Evolutionary conservation across 768 basidiomycete species (phyloP), one percentile per base, ranked within the genome.

Genomic region (Kwoniella dendrophila): DNA sequence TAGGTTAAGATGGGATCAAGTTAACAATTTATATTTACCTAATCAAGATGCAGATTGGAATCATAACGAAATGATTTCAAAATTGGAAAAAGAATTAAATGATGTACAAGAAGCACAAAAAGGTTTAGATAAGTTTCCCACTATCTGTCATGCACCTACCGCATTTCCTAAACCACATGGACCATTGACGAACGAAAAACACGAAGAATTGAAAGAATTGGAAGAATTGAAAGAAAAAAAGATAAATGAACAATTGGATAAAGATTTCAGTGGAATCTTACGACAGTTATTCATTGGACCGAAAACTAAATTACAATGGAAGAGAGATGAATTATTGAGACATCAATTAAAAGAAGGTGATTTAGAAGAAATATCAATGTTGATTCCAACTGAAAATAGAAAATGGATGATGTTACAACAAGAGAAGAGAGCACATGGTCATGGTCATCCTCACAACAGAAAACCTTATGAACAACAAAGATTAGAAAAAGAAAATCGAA

Each of bases 221-320:
- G 60, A 67, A 43, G 53, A 58, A 29, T 57, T 68, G 26, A 65
- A 57, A n/a, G 45, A 45, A 22, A 54, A 36, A 18, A 41, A 59
- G 43, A 14, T 66, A 30, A 64, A 75, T 34, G 55, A 52, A 27
- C 45, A 68, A 44, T 27, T 70, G 18, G 67, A 73, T 27, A 59
- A 62, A 34, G 53, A 69, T 20, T 70, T 63, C 56, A 20, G 20
- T 14, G 71, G 71, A 7, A 72, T 69, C 48, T 47, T 75, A 51
- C 69, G 66, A 49, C 64, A 70, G 41, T 33, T 75, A 26, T 72
- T 72, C 56, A 69, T 72, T 20, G 73, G 73, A 26, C 73, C 73
- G 6, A 62, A 53, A 59, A 72, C 71, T 14, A 75, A 72, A 34
- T 50, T 70, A 29, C 71, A 72, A 51, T 69, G 67, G 18, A 56